A percentile compares a stretch with the other conserved stretches of the same genome.
Evolutionary conservation across 768 basidiomycete genomes (phyloP).

Genomic region (Leccinum olivaceopallidum): DNA sequence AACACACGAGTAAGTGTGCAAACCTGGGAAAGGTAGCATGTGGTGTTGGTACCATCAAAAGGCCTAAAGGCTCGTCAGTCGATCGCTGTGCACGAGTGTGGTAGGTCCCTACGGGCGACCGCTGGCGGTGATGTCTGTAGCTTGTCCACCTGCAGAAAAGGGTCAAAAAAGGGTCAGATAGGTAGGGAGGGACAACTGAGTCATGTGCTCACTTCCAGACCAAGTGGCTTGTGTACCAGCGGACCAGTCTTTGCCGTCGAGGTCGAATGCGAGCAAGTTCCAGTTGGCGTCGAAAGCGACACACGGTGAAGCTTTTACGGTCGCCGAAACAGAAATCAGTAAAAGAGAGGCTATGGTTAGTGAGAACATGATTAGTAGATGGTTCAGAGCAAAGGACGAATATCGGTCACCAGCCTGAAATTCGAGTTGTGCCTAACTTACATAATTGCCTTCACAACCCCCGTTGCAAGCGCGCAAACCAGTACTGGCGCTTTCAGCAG

Average conservation of each 20-base stretch:
- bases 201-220: constrained; percentile 48
- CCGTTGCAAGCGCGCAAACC: too few species aligned
- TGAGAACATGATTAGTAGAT: constrained; percentile 33
- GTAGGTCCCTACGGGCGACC: constrained; percentile 70
- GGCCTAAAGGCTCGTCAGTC: constrained; percentile 41
- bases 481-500: too few species aligned
- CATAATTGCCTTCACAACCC: neutral
- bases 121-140: constrained; percentile 67
- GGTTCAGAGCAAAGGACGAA: neutral
- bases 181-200: neutral
- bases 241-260: constrained; percentile 82
- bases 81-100: neutral
- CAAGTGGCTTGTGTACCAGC: constrained; percentile 73
- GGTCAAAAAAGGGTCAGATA: constrained; percentile 7
- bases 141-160: constrained; percentile 30
- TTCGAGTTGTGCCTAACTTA: neutral
- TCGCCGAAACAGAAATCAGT: constrained; percentile 35
- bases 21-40: constrained; percentile 75
- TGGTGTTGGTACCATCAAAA: constrained; percentile 61
- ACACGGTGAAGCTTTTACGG: constrained; percentile 53
- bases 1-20: constrained; percentile 1
- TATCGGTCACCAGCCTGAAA: neutral
- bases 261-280: constrained; percentile 87
- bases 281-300: constrained; percentile 77
- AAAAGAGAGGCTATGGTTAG: constrained; percentile 58